Percentiles rank a stretch among this genome's conserved stretches.
Evolutionary conservation across 768 basidiomycete species (phyloP).

Genomic region (Hygrophorus russula): DNA sequence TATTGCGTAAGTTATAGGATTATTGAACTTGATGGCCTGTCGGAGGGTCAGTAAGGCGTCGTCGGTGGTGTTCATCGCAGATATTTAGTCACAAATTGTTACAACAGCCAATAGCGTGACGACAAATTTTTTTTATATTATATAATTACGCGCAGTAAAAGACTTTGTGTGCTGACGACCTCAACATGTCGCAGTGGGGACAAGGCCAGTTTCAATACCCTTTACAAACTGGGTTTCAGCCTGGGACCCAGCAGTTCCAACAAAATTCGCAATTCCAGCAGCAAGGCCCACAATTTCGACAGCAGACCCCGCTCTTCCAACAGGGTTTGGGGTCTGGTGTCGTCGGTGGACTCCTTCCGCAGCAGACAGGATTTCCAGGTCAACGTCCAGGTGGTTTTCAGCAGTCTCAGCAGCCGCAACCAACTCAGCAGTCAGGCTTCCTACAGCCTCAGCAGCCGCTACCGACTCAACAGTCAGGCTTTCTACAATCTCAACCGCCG

Average conservation of each 20-base stretch:
- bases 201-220: conserved; percentile 62
- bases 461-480: conserved; percentile 31
- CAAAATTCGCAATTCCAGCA: conserved; percentile 35
- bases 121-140: too few species aligned
- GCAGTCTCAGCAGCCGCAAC: conserved; percentile 53
- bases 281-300: conserved; percentile 33
- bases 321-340: conserved; percentile 23
- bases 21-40: conserved; percentile 48
- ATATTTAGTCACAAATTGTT: too few species aligned
- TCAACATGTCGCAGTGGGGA: conserved; percentile 69
- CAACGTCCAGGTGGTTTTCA: conserved; percentile 34
- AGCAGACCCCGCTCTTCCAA: conserved; percentile 25
- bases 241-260: conserved; percentile 28
- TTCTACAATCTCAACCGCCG: conserved; percentile 32
- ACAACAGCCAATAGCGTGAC: too few species aligned
- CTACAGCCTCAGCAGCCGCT: conserved; percentile 35
- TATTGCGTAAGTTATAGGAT: conserved; percentile 36
- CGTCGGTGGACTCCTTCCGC: conserved; percentile 38
- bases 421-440: conserved; percentile 25
- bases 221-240: conserved; percentile 57
- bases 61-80: background rate
- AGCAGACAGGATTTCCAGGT: conserved; percentile 48
- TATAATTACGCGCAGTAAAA: too few species aligned
- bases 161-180: background rate
- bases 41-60: conserved; percentile 52